Evolutionary conservation across 1,284 basidiomycete genomes (phyloP).

Genomic region (Ustilago shanxiensis): DNA sequence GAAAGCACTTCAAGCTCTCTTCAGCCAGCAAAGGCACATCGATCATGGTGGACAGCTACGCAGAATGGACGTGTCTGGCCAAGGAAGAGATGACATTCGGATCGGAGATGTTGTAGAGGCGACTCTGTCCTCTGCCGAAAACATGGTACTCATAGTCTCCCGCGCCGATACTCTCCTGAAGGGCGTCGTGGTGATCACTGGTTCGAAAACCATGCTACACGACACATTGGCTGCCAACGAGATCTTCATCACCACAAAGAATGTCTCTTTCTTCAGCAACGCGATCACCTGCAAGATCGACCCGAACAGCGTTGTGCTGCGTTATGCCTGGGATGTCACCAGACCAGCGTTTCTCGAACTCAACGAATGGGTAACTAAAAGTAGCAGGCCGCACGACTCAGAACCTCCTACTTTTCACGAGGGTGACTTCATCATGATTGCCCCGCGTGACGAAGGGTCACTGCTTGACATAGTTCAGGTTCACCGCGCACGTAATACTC

Average conservation of each 20-base stretch:
- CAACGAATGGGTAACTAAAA: no score
- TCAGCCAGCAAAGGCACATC: not conserved
- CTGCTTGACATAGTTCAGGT: constrained; percentile 30
- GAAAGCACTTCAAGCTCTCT: constrained; percentile 1
- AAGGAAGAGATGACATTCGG: not conserved
- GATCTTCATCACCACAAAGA: not conserved
- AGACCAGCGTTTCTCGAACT: constrained; percentile 16
- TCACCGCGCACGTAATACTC: constrained; percentile 8
- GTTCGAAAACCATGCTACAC: constrained; percentile 8
- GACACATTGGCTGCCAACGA: constrained; percentile 13
- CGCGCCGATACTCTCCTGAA: not conserved
- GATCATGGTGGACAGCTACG: not conserved
- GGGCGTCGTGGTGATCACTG: not conserved
- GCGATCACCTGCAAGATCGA: not conserved
- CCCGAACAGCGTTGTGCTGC: constrained; percentile 3
- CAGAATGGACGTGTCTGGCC: not conserved
- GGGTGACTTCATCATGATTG: constrained; percentile 36
- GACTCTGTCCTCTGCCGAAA: not conserved
- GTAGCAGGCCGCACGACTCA: not conserved
- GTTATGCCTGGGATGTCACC: constrained; percentile 18
- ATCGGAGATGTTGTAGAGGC: constrained; percentile 22
- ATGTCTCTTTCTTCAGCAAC: not conserved
- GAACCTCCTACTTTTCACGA: constrained; percentile 28
- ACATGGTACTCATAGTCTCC: not conserved
- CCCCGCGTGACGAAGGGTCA: not conserved